These are phyloP conservation scores for Botrytis pseudocinerea DNA, from an alignment of 2,329 filamentous ascomycete genomes.

Conservation along the genomic window DNA sequence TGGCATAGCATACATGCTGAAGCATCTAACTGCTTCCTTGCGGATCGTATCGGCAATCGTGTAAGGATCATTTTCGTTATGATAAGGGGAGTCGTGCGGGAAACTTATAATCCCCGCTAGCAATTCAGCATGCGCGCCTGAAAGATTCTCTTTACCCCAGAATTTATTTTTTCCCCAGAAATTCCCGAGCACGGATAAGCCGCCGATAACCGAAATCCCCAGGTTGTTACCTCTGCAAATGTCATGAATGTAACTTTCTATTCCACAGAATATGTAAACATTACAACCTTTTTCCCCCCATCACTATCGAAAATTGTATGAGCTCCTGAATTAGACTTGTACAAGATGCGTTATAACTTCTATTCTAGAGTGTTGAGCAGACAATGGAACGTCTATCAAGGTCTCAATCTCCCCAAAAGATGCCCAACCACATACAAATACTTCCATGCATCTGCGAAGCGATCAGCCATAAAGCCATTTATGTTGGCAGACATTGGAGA, in stretches of 20 bases:
- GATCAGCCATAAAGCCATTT: conserved; percentile 69
- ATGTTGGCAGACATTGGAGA: conserved; percentile 84
- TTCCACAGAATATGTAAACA: neutral
- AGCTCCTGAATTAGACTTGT: neutral
- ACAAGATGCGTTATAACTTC: conserved; percentile 56
- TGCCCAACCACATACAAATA: conserved; percentile 26
- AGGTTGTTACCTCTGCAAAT: conserved; percentile 27
- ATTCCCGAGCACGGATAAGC: conserved; percentile 15
- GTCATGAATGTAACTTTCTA: conserved; percentile 12
- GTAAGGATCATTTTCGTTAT: conserved; percentile 35
- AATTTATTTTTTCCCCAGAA: conserved; percentile 17
- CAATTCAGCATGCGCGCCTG: neutral
- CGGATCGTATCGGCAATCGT: conserved; percentile 29
- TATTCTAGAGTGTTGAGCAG: conserved; percentile 52
- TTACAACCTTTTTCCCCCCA: neutral
- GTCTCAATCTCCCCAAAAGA: conserved; percentile 30
- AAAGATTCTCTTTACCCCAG: conserved; percentile 5
- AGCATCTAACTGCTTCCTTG: conserved; percentile 29
- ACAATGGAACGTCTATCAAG: conserved; percentile 52
- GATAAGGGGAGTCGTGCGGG: neutral
- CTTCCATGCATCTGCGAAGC: conserved; percentile 37
- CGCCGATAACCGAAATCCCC: conserved; percentile 30
- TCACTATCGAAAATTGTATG: neutral
- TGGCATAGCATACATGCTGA: conserved; percentile 53
- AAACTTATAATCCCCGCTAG: neutral